These are phyloP conservation scores for Ophiostoma tasmaniense DNA, from an alignment of 2,329 filamentous ascomycete species.

Conservation along the genomic window DNA sequence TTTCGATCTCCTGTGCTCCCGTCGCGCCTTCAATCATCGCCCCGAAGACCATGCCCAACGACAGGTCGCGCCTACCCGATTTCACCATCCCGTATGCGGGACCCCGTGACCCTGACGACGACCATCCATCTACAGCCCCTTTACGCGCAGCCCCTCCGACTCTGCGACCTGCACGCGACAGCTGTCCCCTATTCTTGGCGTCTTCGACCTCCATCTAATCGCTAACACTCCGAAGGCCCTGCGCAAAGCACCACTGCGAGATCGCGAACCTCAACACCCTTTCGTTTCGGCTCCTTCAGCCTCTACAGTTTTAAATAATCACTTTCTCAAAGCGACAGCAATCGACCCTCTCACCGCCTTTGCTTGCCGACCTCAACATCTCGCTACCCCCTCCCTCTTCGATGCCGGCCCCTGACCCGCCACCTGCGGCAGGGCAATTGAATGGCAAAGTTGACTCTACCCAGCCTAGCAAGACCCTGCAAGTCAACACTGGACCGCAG, in stretches of 20 bases:
- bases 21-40: not conserved
- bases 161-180: not conserved
- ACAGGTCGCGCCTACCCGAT: conserved; percentile 11
- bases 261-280: not conserved
- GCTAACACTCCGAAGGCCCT: not conserved
- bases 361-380: not conserved
- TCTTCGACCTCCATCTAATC: not conserved
- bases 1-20: not conserved
- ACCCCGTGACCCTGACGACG: not conserved
- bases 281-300: not conserved
- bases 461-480: not conserved
- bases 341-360: not conserved
- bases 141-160: not conserved
- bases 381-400: not conserved
- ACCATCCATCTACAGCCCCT: not conserved
- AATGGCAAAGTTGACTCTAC: not conserved
- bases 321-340: not conserved
- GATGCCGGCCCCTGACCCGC: conserved; percentile 4
- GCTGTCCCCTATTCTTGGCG: conserved; percentile 4
- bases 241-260: not conserved
- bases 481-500: not conserved
- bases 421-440: not conserved
- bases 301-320: not conserved
- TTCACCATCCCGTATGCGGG: not conserved
- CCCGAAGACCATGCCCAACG: conserved; percentile 12